These are phyloP conservation scores for Magnaporthiopsis poae DNA, from an alignment of 2,329 filamentous ascomycete genomes.

Conservation along the genomic window DNA sequence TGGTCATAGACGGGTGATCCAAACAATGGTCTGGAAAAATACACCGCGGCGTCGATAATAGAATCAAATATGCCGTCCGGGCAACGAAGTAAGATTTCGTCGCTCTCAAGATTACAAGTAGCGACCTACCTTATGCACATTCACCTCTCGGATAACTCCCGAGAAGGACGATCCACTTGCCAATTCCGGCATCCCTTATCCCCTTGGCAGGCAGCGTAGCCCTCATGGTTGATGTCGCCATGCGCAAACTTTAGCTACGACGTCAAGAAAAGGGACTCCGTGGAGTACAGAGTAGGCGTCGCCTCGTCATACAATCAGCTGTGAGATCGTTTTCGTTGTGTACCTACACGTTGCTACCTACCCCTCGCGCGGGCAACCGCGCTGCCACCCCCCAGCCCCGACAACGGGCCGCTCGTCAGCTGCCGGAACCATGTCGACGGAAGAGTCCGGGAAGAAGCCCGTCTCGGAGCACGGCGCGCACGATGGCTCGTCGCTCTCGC, in stretches of 20 bases:
- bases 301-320: background rate
- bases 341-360: too few relatives aligned
- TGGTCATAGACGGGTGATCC: too few relatives aligned
- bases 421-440: background rate
- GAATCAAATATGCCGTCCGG: too few relatives aligned
- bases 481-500: constrained; percentile 17
- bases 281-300: too few relatives aligned
- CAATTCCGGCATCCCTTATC: background rate
- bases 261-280: background rate
- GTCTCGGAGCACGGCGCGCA: constrained; percentile 11
- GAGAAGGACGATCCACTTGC: background rate
- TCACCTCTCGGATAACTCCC: too few relatives aligned
- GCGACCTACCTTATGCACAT: too few relatives aligned
- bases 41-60: too few relatives aligned
- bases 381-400: background rate
- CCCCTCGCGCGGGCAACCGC: background rate
- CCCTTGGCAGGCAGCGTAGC: background rate
- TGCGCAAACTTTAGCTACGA: background rate
- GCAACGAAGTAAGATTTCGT: too few relatives aligned
- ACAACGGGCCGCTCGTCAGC: background rate
- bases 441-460: background rate
- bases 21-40: too few relatives aligned
- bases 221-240: background rate
- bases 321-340: background rate
- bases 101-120: background rate